A percentile compares a stretch with the other conserved stretches of the same genome.
phyloP scores from a whole-genome alignment of 2,329 filamentous ascomycete genomes.

The Pseudogymnoascus sp. region DNA sequence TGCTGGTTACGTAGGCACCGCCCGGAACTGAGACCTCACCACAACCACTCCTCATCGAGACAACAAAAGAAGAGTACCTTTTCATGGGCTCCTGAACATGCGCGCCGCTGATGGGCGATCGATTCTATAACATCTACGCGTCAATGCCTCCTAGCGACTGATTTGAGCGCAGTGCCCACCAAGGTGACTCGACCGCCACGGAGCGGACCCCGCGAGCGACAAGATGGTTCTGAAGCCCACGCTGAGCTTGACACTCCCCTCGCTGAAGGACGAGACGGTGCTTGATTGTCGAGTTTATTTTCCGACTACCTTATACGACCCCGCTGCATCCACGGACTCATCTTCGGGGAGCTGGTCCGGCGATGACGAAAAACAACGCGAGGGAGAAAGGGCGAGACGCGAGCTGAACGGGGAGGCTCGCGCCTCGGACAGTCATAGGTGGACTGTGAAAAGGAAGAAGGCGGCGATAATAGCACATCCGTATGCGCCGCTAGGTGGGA shows the following conservation, averaged over 20 bases:
- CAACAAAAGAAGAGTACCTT: neutral
- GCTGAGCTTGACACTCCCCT: constrained; percentile 70
- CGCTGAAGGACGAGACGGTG: constrained; percentile 65
- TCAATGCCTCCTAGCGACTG: neutral
- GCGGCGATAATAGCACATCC: constrained; percentile 76
- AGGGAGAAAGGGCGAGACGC: neutral
- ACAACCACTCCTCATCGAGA: neutral
- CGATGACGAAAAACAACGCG: neutral
- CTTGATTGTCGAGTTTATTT: constrained; percentile 83
- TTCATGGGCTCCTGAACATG: neutral
- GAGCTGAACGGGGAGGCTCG: neutral
- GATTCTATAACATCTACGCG: neutral
- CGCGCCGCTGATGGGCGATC: neutral
- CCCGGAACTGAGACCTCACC: neutral
- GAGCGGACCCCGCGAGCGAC: neutral
- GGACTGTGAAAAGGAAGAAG: constrained; percentile 28
- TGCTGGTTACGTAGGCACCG: neutral
- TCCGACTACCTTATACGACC: constrained; percentile 32
- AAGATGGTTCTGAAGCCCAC: constrained; percentile 49
- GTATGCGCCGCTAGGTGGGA: constrained; percentile 80
- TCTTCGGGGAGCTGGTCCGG: neutral
- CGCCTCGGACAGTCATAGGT: constrained; percentile 16
- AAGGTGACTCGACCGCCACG: neutral
- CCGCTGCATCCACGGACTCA: neutral
- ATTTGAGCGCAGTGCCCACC: neutral